These are phyloP conservation scores for Crithidia thermophila DNA, from an alignment of 208 protist genomes.

Conservation along the genomic window DNA sequence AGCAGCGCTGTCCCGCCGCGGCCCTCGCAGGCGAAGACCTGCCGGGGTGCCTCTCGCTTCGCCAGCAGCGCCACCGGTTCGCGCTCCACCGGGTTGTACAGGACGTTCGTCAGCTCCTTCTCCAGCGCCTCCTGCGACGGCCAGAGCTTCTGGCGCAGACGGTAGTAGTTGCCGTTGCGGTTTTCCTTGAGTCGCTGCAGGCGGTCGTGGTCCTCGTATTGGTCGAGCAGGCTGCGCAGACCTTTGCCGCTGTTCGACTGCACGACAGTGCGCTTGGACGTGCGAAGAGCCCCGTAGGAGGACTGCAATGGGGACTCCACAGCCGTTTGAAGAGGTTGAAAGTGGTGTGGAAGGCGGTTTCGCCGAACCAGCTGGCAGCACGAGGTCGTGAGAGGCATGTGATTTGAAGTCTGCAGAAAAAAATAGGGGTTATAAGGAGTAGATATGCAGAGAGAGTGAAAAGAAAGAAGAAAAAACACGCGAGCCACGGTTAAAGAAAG, in stretches of 20 bases:
- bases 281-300: too few relatives aligned
- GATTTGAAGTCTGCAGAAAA: too few relatives aligned
- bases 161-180: slow-evolving; percentile 79
- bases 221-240: slow-evolving; percentile 65
- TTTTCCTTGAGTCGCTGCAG: slow-evolving; percentile 51
- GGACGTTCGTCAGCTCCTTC: slow-evolving; percentile 48
- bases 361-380: neutral
- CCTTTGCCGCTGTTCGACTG: slow-evolving; percentile 52
- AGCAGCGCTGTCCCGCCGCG: slow-evolving; percentile 50
- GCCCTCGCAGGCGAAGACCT: slow-evolving; percentile 50
- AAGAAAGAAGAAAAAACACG: slow-evolving; percentile 1
- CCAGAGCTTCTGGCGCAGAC: slow-evolving; percentile 82
- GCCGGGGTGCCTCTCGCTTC: slow-evolving; percentile 30
- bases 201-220: slow-evolving; percentile 57
- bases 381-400: slow-evolving; percentile 1
- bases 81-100: slow-evolving; percentile 74
- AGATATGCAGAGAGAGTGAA: too few relatives aligned
- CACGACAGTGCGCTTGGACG: slow-evolving; percentile 36
- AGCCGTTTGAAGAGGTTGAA: too few relatives aligned
- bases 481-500: neutral
- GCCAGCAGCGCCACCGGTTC: slow-evolving; percentile 61
- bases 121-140: slow-evolving; percentile 70
- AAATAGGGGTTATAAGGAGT: neutral
- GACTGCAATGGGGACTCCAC: too few relatives aligned
- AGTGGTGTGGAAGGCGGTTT: neutral